A percentile compares a stretch with the other conserved stretches of the same genome.
phyloP scores from a whole-genome alignment of 768 basidiomycete species.

The Lactarius vividus region DNA sequence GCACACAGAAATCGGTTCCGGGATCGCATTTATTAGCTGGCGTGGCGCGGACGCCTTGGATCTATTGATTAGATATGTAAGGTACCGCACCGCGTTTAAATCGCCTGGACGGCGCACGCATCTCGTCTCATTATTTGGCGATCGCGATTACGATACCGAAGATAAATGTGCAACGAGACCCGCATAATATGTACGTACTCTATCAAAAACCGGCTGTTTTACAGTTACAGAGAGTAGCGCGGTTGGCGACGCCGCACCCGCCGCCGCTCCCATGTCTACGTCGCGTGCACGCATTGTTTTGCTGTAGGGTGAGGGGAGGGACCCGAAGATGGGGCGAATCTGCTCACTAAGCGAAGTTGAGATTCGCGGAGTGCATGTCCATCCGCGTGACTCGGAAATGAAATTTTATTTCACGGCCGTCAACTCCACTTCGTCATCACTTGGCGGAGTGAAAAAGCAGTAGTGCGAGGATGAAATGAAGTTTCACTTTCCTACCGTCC shows the following conservation, averaged over 20 bases:
- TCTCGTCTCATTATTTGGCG: background rate
- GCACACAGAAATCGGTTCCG: background rate
- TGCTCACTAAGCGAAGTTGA: background rate
- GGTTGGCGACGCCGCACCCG: background rate
- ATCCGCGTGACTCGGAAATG: conserved; percentile 1
- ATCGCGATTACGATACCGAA: background rate
- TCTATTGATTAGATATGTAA: background rate
- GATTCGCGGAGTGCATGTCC: background rate
- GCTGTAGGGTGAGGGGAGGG: background rate
- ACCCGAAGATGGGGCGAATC: background rate
- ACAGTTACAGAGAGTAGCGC: no score
- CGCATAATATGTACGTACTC: background rate
- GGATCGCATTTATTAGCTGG: background rate
- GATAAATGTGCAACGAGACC: background rate
- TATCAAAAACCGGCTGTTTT: background rate
- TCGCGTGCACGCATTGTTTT: no score
- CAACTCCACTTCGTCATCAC: background rate
- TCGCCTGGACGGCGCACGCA: background rate
- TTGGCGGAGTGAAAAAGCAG: background rate
- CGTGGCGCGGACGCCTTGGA: background rate
- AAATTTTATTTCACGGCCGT: background rate
- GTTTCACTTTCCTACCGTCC: no score
- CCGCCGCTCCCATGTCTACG: background rate
- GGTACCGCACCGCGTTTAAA: background rate
- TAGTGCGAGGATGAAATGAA: no score